Evolutionary conservation across 176 grass and related monocot genomes (phyloP).

Genomic region (Oryza meyeriana): DNA sequence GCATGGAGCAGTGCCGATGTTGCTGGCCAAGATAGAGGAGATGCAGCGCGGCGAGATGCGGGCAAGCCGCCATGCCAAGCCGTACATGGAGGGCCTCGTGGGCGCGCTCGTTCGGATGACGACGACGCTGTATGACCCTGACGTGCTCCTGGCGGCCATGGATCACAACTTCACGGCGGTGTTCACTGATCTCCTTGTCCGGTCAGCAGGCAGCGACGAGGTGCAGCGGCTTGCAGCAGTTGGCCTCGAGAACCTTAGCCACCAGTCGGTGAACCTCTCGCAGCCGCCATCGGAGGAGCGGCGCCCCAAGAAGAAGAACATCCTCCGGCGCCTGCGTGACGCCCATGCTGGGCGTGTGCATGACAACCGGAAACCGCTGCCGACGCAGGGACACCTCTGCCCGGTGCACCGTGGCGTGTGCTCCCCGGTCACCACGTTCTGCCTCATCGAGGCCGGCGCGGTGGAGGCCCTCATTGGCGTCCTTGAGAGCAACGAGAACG

Average conservation of each 20-base stretch:
- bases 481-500: constrained; percentile 58
- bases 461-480: constrained; percentile 65
- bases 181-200: constrained; percentile 59
- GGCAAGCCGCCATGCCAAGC: constrained; percentile 51
- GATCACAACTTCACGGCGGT: constrained; percentile 58
- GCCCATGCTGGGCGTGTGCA: constrained; percentile 37
- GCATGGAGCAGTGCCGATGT: constrained; percentile 29
- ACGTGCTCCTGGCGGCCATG: constrained; percentile 56
- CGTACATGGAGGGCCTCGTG: constrained; percentile 70
- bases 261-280: constrained; percentile 48
- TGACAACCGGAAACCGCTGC: constrained; percentile 27
- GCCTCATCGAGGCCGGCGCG: constrained; percentile 59
- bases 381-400: constrained; percentile 29
- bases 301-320: constrained; percentile 44
- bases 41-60: constrained; percentile 59
- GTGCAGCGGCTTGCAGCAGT: constrained; percentile 70
- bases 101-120: constrained; percentile 70
- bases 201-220: constrained; percentile 58
- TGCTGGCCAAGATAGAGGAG: constrained; percentile 65
- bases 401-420: constrained; percentile 69
- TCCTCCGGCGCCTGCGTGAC: constrained; percentile 48
- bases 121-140: constrained; percentile 57
- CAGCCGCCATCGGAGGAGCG: constrained; percentile 35
- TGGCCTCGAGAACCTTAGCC: constrained; percentile 74
- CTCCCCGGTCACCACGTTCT: constrained; percentile 59